Conservation (phyloP, 2,329 filamentous ascomycete genomes). For the Xylariaceae sp. region DNA sequence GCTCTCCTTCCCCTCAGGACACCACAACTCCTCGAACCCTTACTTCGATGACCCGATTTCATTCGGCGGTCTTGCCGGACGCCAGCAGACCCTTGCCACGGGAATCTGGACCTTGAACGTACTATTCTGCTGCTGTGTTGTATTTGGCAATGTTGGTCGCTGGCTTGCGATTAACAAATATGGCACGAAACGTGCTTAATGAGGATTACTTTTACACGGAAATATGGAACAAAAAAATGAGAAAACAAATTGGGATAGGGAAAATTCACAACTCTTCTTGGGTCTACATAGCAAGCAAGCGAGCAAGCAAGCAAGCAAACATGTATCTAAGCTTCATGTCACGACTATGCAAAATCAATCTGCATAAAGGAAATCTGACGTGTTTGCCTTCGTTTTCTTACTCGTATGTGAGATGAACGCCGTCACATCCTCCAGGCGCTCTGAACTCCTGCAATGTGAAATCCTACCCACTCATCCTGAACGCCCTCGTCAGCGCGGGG, state of each 20-base stretch:
- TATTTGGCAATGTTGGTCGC: conserved; percentile 92
- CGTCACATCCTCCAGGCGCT: too few relatives aligned
- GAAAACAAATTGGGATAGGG: neutral
- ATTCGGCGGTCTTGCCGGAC: conserved; percentile 49
- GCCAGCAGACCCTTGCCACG: conserved; percentile 61
- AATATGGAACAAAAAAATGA: neutral
- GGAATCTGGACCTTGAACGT: conserved; percentile 90
- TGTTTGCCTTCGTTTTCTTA: neutral
- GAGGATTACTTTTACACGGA: neutral
- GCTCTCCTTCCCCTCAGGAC: conserved; percentile 22
- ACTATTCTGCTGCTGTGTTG: conserved; percentile 88
- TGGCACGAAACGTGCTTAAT: conserved; percentile 39
- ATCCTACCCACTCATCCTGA: too few relatives aligned
- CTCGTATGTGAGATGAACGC: too few relatives aligned
- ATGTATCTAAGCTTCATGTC: neutral
- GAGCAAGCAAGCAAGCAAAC: neutral
- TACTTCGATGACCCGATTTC: conserved; percentile 22
- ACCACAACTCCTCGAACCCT: too few relatives aligned
- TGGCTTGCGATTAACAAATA: conserved; percentile 56
- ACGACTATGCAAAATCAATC: neutral
- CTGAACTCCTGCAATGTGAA: too few relatives aligned
- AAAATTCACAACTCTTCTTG: too few relatives aligned
- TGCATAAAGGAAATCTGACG: neutral
- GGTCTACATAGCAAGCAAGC: too few relatives aligned
- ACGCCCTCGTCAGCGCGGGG: too few relatives aligned